Conservation (phyloP, 2,329 filamentous ascomycete species). For the Ustulina deusta region DNA sequence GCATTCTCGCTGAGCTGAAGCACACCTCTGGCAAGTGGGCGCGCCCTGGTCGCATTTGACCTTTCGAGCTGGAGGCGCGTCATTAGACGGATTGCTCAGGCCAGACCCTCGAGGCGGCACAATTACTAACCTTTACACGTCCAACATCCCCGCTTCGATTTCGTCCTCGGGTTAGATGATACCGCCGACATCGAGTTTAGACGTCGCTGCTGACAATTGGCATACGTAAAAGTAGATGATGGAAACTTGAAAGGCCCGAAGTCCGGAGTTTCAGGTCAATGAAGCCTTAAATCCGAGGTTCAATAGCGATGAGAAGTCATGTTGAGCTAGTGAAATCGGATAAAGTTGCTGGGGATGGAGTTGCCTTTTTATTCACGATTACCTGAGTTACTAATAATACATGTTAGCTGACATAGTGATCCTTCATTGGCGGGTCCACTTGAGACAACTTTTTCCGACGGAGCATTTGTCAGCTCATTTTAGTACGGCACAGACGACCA, state of each 20-base stretch:
- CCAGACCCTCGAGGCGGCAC: background rate
- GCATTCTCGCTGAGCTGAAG: slow-evolving; percentile 40
- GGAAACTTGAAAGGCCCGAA: slow-evolving; percentile 11
- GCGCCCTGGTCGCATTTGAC: slow-evolving; percentile 41
- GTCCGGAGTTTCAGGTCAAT: background rate
- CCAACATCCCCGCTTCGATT: slow-evolving; percentile 39
- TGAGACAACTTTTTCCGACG: slow-evolving; percentile 40
- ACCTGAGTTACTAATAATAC: too few relatives aligned
- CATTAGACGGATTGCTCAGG: background rate
- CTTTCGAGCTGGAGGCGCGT: slow-evolving; percentile 41
- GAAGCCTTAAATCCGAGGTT: slow-evolving; percentile 20
- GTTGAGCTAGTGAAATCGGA: slow-evolving; percentile 18
- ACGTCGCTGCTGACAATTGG: background rate
- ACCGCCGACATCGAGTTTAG: background rate
- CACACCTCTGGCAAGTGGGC: slow-evolving; percentile 44
- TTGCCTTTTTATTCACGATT: slow-evolving; percentile 28
- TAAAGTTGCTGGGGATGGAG: slow-evolving; percentile 35
- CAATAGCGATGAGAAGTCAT: background rate
- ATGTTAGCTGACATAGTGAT: slow-evolving; percentile 2
- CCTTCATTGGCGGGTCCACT: slow-evolving; percentile 28
- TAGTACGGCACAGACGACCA: too few relatives aligned
- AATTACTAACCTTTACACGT: slow-evolving; percentile 44
- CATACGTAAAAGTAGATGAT: background rate
- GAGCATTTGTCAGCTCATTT: slow-evolving; percentile 27
- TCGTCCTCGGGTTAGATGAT: slow-evolving; percentile 18